Base-by-base conservation (phyloP, 1,139 yeast species). In the Yamadazyma kanchanaburiensis region DNA sequence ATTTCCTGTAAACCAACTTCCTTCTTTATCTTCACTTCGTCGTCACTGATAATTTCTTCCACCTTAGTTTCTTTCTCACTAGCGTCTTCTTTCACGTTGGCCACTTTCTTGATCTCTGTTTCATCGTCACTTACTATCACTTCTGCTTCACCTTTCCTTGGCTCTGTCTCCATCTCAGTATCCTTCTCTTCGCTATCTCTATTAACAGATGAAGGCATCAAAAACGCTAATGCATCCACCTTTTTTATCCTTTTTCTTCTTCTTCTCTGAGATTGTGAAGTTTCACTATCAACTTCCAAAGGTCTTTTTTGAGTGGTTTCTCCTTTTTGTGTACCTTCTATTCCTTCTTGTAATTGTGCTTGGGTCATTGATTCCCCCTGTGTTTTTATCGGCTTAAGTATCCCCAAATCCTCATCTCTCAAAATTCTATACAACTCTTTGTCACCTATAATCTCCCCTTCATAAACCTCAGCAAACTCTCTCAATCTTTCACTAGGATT, bases 181-280 rank as follows among this genome's bases (percentile, higher is more conserved):
- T 10, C 26, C 8, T 11, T 12, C 5, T 14, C 18, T 9, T 18
- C 20, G 20, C 20, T 18, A 8, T 7, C 20, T 18, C 9, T 18
- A 7, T 18, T 7, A 18, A 17, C 14, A 4, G 25, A 15, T 3
- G 32, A 19, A n/a, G 40, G 38, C 20, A 33, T 19, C 33, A 37
- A 30, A 24, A 40, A 40, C 5, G 39, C 41, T n/a, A 40, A 25
- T 12, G 32, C 30, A 23, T 35, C 34, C 2, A 31, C 27, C 15
- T 37, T 36, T 18, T 33, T 29, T 8, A 33, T 21, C 31, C 30
- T 31, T 26, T 33, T 38, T 12, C 35, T 29, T 9, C 38, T 25
- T n/a, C 39, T 19, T 34, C 41, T 28, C 21, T 37, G 40, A 5
- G 39, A 30, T 15, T 27, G 31, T 3, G 34, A 20, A 5, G 24